These are phyloP conservation scores for Phytophthora sojae DNA, from an alignment of 352 stramenopile genomes.

Conservation along the genomic window DNA sequence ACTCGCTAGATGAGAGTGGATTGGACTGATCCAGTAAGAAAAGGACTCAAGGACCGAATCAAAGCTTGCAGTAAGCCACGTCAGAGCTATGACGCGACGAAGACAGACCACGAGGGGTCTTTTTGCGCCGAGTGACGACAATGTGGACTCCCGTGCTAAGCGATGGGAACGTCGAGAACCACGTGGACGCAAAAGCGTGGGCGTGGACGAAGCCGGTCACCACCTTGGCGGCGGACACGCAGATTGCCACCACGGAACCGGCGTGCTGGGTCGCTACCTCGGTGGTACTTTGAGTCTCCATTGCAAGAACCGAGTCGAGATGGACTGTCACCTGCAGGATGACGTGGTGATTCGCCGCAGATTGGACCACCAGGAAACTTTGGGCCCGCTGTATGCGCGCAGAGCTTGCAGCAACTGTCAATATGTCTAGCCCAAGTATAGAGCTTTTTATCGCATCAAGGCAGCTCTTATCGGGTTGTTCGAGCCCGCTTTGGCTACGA, in stretches of 20 bases:
- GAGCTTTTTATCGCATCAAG: too few species aligned
- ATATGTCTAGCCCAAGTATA: too few species aligned
- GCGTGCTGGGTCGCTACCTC: conserved; percentile 1
- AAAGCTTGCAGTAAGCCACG: background rate
- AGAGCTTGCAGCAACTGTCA: too few species aligned
- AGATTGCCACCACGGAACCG: background rate
- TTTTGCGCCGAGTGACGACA: background rate
- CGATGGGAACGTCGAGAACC: background rate
- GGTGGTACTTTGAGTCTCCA: background rate
- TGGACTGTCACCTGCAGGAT: background rate
- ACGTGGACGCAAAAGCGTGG: background rate
- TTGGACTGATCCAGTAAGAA: conserved; percentile 1
- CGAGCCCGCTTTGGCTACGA: too few species aligned
- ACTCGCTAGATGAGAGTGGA: background rate
- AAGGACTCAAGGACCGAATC: conserved; percentile 10
- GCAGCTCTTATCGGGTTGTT: too few species aligned
- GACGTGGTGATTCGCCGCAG: background rate
- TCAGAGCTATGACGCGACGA: background rate
- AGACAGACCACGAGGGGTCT: conserved; percentile 6
- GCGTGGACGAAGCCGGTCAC: background rate
- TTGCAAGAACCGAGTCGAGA: background rate
- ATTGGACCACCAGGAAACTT: background rate
- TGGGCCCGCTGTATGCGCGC: background rate
- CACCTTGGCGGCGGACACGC: background rate
- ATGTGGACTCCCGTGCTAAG: background rate